phyloP scores from a whole-genome alignment of 1,139 yeast genomes.

The Yamadazyma dendronema region DNA sequence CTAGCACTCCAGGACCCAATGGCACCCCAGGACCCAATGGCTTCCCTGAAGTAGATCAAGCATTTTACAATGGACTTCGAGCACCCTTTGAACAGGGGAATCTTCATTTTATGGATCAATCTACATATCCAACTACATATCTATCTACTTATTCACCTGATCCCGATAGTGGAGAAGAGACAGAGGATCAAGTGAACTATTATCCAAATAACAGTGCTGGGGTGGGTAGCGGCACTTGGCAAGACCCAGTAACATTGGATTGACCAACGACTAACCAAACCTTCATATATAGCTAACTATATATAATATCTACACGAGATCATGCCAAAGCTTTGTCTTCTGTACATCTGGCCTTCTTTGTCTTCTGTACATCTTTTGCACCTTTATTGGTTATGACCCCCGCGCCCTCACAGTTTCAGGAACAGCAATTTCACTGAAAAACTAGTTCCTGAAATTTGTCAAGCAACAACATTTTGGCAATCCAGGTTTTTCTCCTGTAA shows the following conservation, averaged over 20 bases:
- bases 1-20: too few species aligned
- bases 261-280: constrained; percentile 7
- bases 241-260: constrained; percentile 28
- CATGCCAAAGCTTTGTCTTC: not conserved
- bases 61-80: too few species aligned
- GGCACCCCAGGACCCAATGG: too few species aligned
- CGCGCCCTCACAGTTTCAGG: not conserved
- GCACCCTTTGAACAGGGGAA: too few species aligned
- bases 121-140: too few species aligned
- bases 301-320: not conserved
- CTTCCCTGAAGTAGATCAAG: too few species aligned
- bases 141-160: too few species aligned
- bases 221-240: constrained; percentile 37
- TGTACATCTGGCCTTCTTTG: too few species aligned
- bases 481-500: not conserved
- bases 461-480: constrained; percentile 2
- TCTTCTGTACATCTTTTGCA: too few species aligned
- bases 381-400: not conserved
- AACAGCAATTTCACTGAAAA: constrained; percentile 1
- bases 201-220: not conserved
- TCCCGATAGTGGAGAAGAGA: not conserved
- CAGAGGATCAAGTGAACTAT: not conserved
- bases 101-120: too few species aligned
- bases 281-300: too few species aligned
- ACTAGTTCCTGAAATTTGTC: constrained; percentile 8